These are phyloP conservation scores for Curvularia eragrostidis DNA, from an alignment of 2,329 filamentous ascomycete genomes.

Conservation along the genomic window DNA sequence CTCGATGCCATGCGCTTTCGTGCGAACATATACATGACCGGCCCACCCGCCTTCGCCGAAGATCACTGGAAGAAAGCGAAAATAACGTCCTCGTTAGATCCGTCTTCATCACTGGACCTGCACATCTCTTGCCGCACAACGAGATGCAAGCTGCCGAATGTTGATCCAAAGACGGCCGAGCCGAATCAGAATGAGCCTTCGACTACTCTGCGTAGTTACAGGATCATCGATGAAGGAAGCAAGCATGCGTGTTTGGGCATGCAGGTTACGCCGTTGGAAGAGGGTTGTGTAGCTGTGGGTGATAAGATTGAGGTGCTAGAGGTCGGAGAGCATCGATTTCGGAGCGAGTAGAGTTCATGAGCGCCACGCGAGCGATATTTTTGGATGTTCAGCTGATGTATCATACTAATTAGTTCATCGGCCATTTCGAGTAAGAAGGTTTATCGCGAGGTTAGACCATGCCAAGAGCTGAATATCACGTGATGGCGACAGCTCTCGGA, in stretches of 20 bases:
- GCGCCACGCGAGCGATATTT: neutral
- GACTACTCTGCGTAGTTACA: slow-evolving; percentile 63
- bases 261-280: slow-evolving; percentile 64
- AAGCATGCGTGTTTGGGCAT: slow-evolving; percentile 68
- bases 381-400: neutral
- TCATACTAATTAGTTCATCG: neutral
- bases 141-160: slow-evolving; percentile 74
- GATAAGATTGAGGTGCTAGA: slow-evolving; percentile 45
- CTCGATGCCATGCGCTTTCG: slow-evolving; percentile 71
- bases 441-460: neutral
- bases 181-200: slow-evolving; percentile 65
- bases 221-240: slow-evolving; percentile 67
- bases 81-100: slow-evolving; percentile 11
- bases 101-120: slow-evolving; percentile 45
- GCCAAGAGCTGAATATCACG: neutral
- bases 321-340: slow-evolving; percentile 43
- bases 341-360: slow-evolving; percentile 20
- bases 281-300: slow-evolving; percentile 41
- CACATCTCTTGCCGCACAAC: slow-evolving; percentile 69
- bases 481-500: neutral
- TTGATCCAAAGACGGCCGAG: slow-evolving; percentile 67
- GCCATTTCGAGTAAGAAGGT: neutral
- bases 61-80: slow-evolving; percentile 70
- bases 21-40: slow-evolving; percentile 74
- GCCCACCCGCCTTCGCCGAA: slow-evolving; percentile 69